Conservation (phyloP, 371 early-diverging fungal genomes). For the Mucor circinelloides region DNA sequence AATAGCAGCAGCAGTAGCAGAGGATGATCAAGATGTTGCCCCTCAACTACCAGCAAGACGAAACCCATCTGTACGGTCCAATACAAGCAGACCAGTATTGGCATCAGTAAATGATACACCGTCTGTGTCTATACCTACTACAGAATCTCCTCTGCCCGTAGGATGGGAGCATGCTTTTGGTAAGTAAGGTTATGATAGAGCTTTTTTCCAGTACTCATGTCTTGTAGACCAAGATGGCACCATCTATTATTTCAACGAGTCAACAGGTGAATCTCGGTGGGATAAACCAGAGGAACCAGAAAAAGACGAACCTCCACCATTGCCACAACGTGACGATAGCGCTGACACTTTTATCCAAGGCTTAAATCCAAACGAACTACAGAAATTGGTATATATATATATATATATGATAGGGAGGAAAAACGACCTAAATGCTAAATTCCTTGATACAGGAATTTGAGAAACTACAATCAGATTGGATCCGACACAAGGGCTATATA, state of each 20-base stretch:
- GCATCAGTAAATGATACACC: background rate
- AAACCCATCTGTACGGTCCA: background rate
- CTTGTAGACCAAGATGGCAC: slow-evolving; percentile 42
- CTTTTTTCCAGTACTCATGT: background rate
- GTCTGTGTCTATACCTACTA: background rate
- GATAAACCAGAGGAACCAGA: slow-evolving; percentile 18
- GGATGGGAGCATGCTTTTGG: slow-evolving; percentile 30
- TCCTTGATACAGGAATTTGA: slow-evolving; percentile 31
- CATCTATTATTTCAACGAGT: slow-evolving; percentile 49
- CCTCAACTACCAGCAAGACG: background rate
- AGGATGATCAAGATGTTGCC: background rate
- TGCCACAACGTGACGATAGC: slow-evolving; percentile 19
- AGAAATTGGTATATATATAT: slow-evolving; percentile 30
- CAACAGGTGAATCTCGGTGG: slow-evolving; percentile 53
- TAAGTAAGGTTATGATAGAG: background rate
- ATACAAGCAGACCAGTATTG: background rate
- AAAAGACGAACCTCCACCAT: background rate
- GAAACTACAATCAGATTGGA: slow-evolving; percentile 38
- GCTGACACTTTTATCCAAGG: slow-evolving; percentile 20
- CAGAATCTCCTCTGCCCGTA: slow-evolving; percentile 12
- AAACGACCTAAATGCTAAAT: background rate
- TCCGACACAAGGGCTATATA: slow-evolving; percentile 42
- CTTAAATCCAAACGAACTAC: slow-evolving; percentile 32
- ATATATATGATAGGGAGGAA: background rate
- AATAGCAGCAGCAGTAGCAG: background rate